Percentiles rank a stretch among this genome's conserved stretches.
phyloP scores from a whole-genome alignment of 176 grass and related monocot genomes.

The Musa acuminata region DNA sequence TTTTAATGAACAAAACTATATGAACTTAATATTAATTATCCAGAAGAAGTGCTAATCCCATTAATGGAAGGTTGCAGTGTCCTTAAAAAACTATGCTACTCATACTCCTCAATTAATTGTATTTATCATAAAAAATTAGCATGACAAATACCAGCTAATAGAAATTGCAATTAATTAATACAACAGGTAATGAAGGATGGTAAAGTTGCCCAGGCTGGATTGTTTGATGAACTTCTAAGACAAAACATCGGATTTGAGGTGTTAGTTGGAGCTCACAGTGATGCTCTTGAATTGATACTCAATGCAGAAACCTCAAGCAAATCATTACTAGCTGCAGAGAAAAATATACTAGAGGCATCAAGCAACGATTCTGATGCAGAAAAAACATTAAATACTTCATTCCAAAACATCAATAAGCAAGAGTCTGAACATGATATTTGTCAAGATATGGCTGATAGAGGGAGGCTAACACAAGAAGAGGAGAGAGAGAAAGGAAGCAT shows the following conservation, averaged over 20 bases:
- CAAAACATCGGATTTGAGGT: constrained; percentile 84
- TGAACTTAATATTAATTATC: constrained; percentile 7
- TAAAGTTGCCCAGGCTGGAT: constrained; percentile 68
- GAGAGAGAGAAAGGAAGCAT: constrained; percentile 85
- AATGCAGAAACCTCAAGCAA: constrained; percentile 82
- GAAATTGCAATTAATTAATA: constrained; percentile 26
- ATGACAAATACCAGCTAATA: constrained; percentile 11
- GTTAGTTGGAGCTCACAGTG: constrained; percentile 84
- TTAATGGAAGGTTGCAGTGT: neutral
- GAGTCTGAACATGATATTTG: constrained; percentile 66
- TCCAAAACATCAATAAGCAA: constrained; percentile 69
- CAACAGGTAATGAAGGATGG: constrained; percentile 94
- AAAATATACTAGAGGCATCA: too few species aligned
- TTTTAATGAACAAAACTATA: neutral
- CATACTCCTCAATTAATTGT: too few species aligned
- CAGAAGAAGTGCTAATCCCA: neutral
- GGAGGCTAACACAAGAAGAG: constrained; percentile 88
- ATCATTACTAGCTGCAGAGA: constrained; percentile 26
- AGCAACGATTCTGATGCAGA: constrained; percentile 38
- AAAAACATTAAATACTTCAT: constrained; percentile 31
- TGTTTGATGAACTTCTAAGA: constrained; percentile 71
- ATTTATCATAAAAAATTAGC: neutral
- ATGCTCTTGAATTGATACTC: constrained; percentile 77
- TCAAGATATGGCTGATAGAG: constrained; percentile 50
- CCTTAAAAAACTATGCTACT: neutral